These are phyloP conservation scores for Kodamaea anthophila DNA, from an alignment of 1,139 yeast species.

Conservation along the genomic window DNA sequence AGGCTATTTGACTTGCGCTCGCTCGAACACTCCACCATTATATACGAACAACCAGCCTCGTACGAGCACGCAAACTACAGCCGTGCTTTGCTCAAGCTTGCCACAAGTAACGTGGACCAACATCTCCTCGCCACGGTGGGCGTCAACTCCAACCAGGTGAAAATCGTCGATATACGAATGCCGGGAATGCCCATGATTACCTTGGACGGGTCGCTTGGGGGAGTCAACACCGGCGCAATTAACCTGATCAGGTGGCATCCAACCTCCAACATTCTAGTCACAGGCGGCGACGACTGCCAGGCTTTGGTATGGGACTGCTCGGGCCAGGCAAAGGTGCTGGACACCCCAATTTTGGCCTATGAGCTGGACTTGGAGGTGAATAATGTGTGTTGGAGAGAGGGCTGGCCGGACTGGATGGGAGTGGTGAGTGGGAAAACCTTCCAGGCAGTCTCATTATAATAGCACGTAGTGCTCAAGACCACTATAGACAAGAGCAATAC, in stretches of 20 bases:
- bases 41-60: conserved; percentile 53
- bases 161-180: conserved; percentile 76
- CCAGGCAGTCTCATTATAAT: conserved; percentile 55
- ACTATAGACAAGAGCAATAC: too few relatives aligned
- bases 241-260: conserved; percentile 88
- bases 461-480: neutral
- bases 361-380: conserved; percentile 66
- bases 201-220: conserved; percentile 60
- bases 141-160: conserved; percentile 58
- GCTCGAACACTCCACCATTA: conserved; percentile 88
- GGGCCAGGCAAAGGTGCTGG: conserved; percentile 15
- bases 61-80: conserved; percentile 23
- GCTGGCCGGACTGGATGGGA: conserved; percentile 73
- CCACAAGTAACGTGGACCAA: conserved; percentile 78
- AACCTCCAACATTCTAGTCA: conserved; percentile 53
- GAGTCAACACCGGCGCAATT: conserved; percentile 45
- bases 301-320: conserved; percentile 76
- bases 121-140: conserved; percentile 75
- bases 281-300: conserved; percentile 91
- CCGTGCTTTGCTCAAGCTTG: conserved; percentile 65
- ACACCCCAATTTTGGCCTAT: conserved; percentile 48
- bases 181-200: conserved; percentile 77
- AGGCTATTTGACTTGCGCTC: conserved; percentile 86
- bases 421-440: conserved; percentile 74
- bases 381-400: conserved; percentile 66